A percentile compares a stretch with the other conserved stretches of the same genome.
These are phyloP conservation scores for Penicillium sp. DNA, from an alignment of 2,329 filamentous ascomycete species.

Conservation along the genomic window DNA sequence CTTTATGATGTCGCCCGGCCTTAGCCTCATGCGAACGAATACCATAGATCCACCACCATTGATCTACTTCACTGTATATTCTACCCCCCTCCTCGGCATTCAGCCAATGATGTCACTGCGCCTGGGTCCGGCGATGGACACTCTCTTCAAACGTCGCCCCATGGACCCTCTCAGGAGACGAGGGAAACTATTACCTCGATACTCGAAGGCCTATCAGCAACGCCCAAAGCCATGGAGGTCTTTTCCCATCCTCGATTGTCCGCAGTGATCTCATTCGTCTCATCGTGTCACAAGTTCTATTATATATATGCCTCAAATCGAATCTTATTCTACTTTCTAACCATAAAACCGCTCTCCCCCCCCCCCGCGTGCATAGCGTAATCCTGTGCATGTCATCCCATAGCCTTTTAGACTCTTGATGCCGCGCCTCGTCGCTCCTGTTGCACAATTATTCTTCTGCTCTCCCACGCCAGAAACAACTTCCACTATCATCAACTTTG, in stretches of 20 bases:
- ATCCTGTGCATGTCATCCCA: conserved; percentile 18
- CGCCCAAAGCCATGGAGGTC: conserved; percentile 17
- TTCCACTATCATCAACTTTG: conserved; percentile 10
- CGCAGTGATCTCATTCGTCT: conserved; percentile 23
- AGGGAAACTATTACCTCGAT: background rate
- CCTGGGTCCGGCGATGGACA: conserved; percentile 17
- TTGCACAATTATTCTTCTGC: background rate
- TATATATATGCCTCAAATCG: conserved; percentile 20
- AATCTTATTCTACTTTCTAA: background rate
- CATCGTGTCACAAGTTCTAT: background rate
- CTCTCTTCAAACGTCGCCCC: conserved; percentile 6
- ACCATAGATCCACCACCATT: background rate
- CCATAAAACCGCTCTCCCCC: background rate
- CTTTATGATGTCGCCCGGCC: conserved; percentile 27
- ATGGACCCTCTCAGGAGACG: conserved; percentile 17
- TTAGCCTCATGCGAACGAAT: background rate
- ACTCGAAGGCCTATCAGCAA: conserved; percentile 4
- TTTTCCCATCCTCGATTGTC: conserved; percentile 22
- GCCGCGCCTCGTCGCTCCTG: background rate
- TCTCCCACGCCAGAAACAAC: conserved; percentile 7
- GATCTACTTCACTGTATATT: background rate
- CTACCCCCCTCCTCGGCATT: conserved; percentile 14
- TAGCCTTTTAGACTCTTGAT: conserved; percentile 11
- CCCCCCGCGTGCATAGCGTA: conserved; percentile 7
- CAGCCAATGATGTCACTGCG: conserved; percentile 32